Percentiles rank a stretch among this genome's conserved stretches.
Conservation (phyloP, 257 asterid species). For the Penstemon davidsonii region DNA sequence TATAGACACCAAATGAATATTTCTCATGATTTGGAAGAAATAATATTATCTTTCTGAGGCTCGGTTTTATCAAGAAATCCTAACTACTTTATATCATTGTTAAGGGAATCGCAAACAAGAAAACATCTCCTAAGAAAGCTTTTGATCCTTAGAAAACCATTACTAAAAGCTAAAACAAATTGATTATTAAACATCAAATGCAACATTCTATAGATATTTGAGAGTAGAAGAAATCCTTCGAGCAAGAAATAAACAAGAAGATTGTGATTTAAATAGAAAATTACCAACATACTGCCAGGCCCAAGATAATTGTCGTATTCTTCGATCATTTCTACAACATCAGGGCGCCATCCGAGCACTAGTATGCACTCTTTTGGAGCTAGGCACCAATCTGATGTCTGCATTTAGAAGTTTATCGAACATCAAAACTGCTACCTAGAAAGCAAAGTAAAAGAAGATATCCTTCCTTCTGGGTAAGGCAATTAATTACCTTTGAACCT, state of each 20-base stretch:
- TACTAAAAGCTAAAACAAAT: not conserved
- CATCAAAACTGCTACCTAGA: constrained; percentile 20
- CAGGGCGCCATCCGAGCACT: constrained; percentile 95
- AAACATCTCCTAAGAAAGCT: too few species aligned
- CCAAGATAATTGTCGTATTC: constrained; percentile 95
- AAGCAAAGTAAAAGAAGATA: constrained; percentile 22
- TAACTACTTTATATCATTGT: too few species aligned
- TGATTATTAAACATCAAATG: not conserved
- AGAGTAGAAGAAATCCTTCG: not conserved
- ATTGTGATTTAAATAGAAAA: constrained; percentile 2
- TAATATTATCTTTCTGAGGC: not conserved
- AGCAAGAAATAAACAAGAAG: constrained; percentile 1
- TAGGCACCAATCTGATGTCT: constrained; percentile 67
- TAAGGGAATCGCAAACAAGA: too few species aligned
- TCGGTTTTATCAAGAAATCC: not conserved
- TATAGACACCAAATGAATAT: not conserved
- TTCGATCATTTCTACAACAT: constrained; percentile 78
- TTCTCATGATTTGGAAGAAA: not conserved
- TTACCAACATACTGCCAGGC: constrained; percentile 88
- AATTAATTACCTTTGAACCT: constrained; percentile 69
- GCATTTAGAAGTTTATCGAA: constrained; percentile 29
- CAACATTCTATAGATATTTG: not conserved
- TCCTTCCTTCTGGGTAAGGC: constrained; percentile 10
- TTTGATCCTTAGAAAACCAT: not conserved
- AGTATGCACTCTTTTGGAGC: constrained; percentile 86